Evolutionary conservation across 352 stramenopile genomes (phyloP).

Genomic region (Thalassiosira livingstoniorum): DNA sequence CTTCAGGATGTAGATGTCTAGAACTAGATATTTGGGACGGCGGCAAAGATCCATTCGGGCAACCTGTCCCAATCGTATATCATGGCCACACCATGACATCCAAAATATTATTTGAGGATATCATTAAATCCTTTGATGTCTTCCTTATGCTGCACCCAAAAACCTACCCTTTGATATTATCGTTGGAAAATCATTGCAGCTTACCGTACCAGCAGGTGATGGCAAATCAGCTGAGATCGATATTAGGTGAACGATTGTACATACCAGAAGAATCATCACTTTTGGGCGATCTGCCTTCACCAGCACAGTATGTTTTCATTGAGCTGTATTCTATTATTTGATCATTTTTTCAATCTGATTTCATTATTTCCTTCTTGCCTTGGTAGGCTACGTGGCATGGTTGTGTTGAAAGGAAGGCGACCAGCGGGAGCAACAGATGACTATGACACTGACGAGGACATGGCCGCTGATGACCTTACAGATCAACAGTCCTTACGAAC

Average conservation of each 20-base stretch:
- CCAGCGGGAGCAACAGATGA: conserved; percentile 58
- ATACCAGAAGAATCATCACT: conserved; percentile 76
- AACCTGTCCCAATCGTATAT: conserved; percentile 75
- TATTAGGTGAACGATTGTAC: conserved; percentile 78
- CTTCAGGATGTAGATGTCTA: conserved; percentile 85
- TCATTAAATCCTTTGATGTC: conserved; percentile 87
- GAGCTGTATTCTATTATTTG: conserved; percentile 9
- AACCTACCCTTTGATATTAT: conserved; percentile 83
- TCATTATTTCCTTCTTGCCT: not conserved
- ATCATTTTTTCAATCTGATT: not conserved
- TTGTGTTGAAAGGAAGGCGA: conserved; percentile 81
- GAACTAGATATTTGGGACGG: conserved; percentile 91
- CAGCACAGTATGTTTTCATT: conserved; percentile 60
- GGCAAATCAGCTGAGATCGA: conserved; percentile 72
- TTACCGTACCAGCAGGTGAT: conserved; percentile 84
- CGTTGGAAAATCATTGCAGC: conserved; percentile 85
- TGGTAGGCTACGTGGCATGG: conserved; percentile 71
- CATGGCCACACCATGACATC: conserved; percentile 89
- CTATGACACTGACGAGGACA: conserved; percentile 71
- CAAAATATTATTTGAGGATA: conserved; percentile 89
- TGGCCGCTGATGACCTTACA: conserved; percentile 66
- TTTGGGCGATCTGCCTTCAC: conserved; percentile 68
- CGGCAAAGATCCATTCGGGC: conserved; percentile 61
- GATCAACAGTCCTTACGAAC: conserved; percentile 50
- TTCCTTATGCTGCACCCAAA: conserved; percentile 83